Conservation (phyloP, 78 protist genomes). For the Paratrimastix pyriformis region DNA sequence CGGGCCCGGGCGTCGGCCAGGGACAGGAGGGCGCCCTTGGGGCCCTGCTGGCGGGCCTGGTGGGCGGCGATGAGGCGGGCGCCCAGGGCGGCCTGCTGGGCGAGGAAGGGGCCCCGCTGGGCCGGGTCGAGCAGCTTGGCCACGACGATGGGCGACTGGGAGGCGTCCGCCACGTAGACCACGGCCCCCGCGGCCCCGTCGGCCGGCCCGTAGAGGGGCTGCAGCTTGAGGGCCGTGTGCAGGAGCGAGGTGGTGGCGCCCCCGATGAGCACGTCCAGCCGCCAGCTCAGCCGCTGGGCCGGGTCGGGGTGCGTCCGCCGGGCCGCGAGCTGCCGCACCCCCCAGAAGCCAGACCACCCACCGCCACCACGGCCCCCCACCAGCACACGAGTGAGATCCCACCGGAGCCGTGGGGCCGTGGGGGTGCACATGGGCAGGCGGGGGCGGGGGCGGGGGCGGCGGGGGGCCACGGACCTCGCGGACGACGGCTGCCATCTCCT, state of each 20-base stretch:
- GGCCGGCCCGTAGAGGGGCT: constrained; percentile 75
- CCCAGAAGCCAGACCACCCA: no score
- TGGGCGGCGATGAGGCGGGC: no score
- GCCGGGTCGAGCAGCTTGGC: neutral
- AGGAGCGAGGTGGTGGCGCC: constrained; percentile 95
- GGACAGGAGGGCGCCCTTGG: constrained; percentile 17
- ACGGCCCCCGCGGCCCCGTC: constrained; percentile 71
- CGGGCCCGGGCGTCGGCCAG: constrained; percentile 57
- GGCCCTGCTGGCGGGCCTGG: no score
- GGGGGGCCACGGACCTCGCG: constrained; percentile 54
- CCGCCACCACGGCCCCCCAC: no score
- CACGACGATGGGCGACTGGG: constrained; percentile 7
- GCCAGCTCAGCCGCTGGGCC: no score
- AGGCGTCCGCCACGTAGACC: constrained; percentile 86
- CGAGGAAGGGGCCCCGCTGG: neutral
- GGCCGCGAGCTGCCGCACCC: no score
- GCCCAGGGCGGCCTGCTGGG: neutral
- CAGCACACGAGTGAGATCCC: no score
- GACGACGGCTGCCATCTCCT: constrained; percentile 91
- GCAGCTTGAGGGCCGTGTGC: constrained; percentile 95
- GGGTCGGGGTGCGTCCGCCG: no score
- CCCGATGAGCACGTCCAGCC: constrained; percentile 95
- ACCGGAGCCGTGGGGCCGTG: no score
- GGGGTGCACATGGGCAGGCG: no score
- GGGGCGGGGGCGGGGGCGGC: neutral